Conservation (phyloP, 805 yeast genomes). For the Candida coquimbonensis region DNA sequence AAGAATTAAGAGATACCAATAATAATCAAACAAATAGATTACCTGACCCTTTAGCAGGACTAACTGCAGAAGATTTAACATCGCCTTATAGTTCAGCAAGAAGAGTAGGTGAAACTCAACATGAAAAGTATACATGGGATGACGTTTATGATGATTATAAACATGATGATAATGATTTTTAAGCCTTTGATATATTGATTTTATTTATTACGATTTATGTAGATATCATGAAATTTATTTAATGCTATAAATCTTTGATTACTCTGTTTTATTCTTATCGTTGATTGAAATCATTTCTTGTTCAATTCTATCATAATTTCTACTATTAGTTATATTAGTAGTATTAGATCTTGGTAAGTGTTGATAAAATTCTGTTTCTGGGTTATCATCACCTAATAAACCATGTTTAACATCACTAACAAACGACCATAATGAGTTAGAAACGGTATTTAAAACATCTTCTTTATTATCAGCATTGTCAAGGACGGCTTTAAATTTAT, state of each 20-base stretch:
- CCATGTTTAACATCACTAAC: conserved; percentile 42
- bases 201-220: not conserved
- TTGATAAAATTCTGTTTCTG: not conserved
- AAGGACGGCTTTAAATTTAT: too few species aligned
- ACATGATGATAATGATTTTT: conserved; percentile 22
- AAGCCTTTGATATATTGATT: not conserved
- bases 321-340: not conserved
- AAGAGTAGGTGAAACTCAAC: conserved; percentile 12
- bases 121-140: conserved; percentile 23
- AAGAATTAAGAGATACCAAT: conserved; percentile 4
- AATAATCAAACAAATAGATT: conserved; percentile 1
- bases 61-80: conserved; percentile 16
- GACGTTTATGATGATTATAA: conserved; percentile 24
- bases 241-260: not conserved
- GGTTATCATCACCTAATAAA: conserved; percentile 28
- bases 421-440: conserved; percentile 42
- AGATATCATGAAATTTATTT: too few species aligned
- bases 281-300: conserved; percentile 20
- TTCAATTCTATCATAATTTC: conserved; percentile 4
- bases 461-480: conserved; percentile 4
- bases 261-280: not conserved
- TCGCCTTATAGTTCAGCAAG: conserved; percentile 21
- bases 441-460: conserved; percentile 30
- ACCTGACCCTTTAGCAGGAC: conserved; percentile 22
- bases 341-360: not conserved